Base-by-base conservation (phyloP, 371 early-diverging fungal genomes). In the Lichtheimia hyalospora region DNA sequence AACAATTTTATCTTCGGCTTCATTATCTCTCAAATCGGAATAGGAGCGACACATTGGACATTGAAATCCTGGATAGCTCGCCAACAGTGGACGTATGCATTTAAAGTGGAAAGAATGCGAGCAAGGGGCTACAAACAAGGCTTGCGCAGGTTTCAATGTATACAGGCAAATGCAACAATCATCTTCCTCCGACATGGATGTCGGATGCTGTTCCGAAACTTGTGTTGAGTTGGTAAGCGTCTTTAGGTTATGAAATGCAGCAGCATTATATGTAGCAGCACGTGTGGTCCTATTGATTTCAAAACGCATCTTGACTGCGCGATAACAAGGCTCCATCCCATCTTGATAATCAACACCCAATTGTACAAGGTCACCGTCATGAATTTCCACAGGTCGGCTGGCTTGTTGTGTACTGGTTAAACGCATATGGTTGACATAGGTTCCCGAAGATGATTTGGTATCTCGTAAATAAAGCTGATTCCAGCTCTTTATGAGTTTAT, bases 261-360 rank as follows among this genome's bases (percentile, higher is more conserved):
- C 50, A 23, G 67, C 50, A 21, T 57, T 70, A 41, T 65, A 73
- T 8, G 70, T 63, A 40, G 62, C 63, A 14, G 64, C 41, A 16
- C 18, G 58, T 28, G 60, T 52, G 1, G 39, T 79, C 21, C 90
- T 79, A 69, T 92, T 90, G 39, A 92, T 62, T 74, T 92, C 91
- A 51, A 92, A 79, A 40, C 90, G 66, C 77, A 92, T 92, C 64
- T 86, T 89, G 16, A 92, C 93, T 56, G 92, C 89, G 65, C 86
- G 73, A 65, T 83, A 88, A 15, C 86, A 83, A 58, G 85, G 83
- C 70, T 74, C 63, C 24, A 54, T 49, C 52, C 96, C 94, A 18
- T 96, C 98, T 73, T 95, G 95, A 74, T 94, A 97, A 71, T 98
- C 98, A 20, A 97, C 89, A 23, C 98, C 98, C 48, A 98, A 85